Percentiles rank a stretch among this genome's conserved stretches.
Evolutionary conservation across 305 asterid genomes (phyloP).

Genomic region (Fraxinus sp.): DNA sequence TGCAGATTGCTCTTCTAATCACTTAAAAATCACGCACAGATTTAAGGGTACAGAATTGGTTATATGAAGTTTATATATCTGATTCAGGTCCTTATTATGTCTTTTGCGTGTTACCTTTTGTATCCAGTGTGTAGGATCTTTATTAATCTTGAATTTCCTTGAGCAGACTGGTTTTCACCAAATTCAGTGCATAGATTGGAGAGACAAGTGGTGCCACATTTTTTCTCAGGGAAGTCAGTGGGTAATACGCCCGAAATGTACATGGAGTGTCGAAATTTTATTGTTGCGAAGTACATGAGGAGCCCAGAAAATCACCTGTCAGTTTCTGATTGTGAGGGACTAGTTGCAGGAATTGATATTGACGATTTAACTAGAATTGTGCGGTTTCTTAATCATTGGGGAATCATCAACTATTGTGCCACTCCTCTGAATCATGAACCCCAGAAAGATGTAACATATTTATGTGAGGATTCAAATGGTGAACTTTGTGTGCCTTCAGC

Average conservation of each 20-base stretch:
- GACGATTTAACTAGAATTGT: constrained; percentile 79
- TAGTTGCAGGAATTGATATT: constrained; percentile 56
- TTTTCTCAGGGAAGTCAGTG: constrained; percentile 80
- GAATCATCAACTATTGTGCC: constrained; percentile 91
- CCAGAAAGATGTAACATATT: constrained; percentile 55
- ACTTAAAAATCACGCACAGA: background rate
- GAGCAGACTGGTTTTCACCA: constrained; percentile 96
- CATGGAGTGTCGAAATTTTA: constrained; percentile 78
- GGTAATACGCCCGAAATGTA: constrained; percentile 90
- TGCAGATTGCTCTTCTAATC: constrained; percentile 1
- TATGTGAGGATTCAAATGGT: constrained; percentile 68
- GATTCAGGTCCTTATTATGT: background rate
- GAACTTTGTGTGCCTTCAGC: constrained; percentile 82
- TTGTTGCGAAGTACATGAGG: constrained; percentile 92
- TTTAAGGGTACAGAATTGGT: background rate
- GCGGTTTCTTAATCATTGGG: constrained; percentile 97
- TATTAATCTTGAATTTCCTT: constrained; percentile 6
- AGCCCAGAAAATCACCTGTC: constrained; percentile 72
- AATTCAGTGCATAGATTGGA: constrained; percentile 90
- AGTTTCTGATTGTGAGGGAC: constrained; percentile 69
- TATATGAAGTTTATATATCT: constrained; percentile 11
- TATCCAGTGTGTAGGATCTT: background rate
- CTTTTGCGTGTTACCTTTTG: background rate
- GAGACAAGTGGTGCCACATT: constrained; percentile 98
- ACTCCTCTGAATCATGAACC: constrained; percentile 48